Conservation (phyloP, 106 monocot species). For the Phalaenopsis aphrodite region DNA sequence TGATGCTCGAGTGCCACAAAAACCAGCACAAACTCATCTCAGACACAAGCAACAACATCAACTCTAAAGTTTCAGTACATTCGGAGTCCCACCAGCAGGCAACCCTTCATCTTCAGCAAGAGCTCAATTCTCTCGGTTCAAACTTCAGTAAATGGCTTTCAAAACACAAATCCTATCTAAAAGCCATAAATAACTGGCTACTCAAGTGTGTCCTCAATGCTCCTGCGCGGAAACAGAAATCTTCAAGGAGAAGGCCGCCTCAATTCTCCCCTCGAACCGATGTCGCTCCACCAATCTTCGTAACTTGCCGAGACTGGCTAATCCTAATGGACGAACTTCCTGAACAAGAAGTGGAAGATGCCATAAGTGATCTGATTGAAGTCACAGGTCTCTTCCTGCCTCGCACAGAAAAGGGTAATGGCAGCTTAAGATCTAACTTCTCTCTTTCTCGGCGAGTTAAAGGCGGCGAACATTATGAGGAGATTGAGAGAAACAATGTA, state of each 20-base stretch:
- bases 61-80: slow-evolving; percentile 29
- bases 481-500: slow-evolving; percentile 16
- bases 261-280: slow-evolving; percentile 32
- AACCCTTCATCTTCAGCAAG: slow-evolving; percentile 31
- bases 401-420: slow-evolving; percentile 39
- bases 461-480: slow-evolving; percentile 10
- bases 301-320: slow-evolving; percentile 74
- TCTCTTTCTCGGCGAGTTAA: slow-evolving; percentile 25
- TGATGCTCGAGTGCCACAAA: slow-evolving; percentile 71
- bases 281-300: slow-evolving; percentile 68
- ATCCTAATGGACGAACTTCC: slow-evolving; percentile 32
- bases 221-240: slow-evolving; percentile 21
- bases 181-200: slow-evolving; percentile 71
- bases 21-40: slow-evolving; percentile 50
- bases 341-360: slow-evolving; percentile 33
- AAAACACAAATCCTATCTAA: slow-evolving; percentile 60
- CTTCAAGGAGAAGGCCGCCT: slow-evolving; percentile 15
- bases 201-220: slow-evolving; percentile 56
- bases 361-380: slow-evolving; percentile 49
- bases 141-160: slow-evolving; percentile 82
- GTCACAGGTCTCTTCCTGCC: slow-evolving; percentile 38
- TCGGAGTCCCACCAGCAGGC: slow-evolving; percentile 52
- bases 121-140: slow-evolving; percentile 49
- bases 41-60: slow-evolving; percentile 25
- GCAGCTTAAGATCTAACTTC: slow-evolving; percentile 16